phyloP scores from a whole-genome alignment of 225 moss, liverwort and hornwort genomes.

The Asterella californica region DNA sequence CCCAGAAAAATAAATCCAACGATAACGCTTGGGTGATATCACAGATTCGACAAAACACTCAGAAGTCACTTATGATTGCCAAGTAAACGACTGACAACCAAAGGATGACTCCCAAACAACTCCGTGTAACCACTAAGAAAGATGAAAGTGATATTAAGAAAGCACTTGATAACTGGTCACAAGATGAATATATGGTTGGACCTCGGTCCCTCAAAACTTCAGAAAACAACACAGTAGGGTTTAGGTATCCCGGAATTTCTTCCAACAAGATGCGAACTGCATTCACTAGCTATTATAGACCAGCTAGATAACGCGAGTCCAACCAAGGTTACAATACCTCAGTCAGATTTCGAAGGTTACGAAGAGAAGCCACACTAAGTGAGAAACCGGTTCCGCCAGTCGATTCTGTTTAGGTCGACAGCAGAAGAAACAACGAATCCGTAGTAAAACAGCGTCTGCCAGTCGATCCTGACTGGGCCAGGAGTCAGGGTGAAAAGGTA shows the following conservation, averaged over 20 bases:
- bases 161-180: not conserved
- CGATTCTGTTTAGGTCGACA: not conserved
- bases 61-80: too few relatives aligned
- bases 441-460: too few relatives aligned
- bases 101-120: not conserved
- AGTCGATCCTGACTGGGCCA: not conserved
- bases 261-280: not conserved
- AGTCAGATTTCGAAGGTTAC: not conserved
- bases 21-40: too few relatives aligned
- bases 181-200: constrained; percentile 4
- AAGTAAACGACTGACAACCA: too few relatives aligned
- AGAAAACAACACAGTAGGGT: not conserved
- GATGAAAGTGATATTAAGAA: not conserved
- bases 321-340: not conserved
- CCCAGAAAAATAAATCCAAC: too few relatives aligned
- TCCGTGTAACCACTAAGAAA: not conserved
- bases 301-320: not conserved
- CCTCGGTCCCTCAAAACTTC: not conserved
- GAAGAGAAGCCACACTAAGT: not conserved
- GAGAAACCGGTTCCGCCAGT: too few relatives aligned
- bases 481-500: not conserved
- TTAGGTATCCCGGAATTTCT: not conserved
- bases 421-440: not conserved
- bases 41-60: too few relatives aligned
- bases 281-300: constrained; percentile 1